A percentile compares a stretch with the other conserved stretches of the same genome.
These are phyloP conservation scores for Populus hybrid DNA, from an alignment of 441 rosid species.

Conservation along the genomic window DNA sequence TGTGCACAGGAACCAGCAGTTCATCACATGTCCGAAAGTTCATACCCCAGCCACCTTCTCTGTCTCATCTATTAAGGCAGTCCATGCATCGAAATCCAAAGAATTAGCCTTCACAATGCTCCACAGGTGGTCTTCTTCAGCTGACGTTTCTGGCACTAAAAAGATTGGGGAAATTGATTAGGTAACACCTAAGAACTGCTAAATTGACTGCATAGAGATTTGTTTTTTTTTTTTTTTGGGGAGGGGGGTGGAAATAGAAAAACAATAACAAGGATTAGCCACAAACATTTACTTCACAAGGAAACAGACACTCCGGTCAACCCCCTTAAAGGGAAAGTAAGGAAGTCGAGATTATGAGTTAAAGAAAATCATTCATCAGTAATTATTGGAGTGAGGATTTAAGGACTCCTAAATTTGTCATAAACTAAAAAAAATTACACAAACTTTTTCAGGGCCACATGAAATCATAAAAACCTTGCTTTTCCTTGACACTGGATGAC, in stretches of 20 bases:
- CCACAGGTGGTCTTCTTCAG: constrained; percentile 92
- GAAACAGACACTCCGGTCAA: too few relatives aligned
- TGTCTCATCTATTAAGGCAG: constrained; percentile 83
- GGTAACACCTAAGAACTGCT: neutral
- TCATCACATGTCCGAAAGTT: neutral
- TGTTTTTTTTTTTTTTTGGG: too few relatives aligned
- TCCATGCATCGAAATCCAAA: constrained; percentile 89
- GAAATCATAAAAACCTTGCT: neutral
- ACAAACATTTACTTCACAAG: neutral
- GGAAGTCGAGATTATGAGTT: neutral
- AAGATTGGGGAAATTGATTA: neutral
- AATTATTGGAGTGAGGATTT: neutral
- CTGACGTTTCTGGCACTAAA: constrained; percentile 46
- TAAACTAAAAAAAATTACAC: neutral
- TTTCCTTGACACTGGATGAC: neutral
- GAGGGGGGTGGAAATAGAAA: neutral
- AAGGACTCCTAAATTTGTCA: neutral
- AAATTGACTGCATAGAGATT: neutral
- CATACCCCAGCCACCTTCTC: constrained; percentile 91
- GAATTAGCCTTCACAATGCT: constrained; percentile 78
- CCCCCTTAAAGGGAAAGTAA: too few relatives aligned
- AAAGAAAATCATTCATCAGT: neutral
- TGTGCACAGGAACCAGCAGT: neutral
- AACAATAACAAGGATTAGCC: neutral
- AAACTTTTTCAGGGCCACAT: neutral